A percentile compares a stretch with the other conserved stretches of the same genome.
These are phyloP conservation scores for Tetracentron sinense DNA, from an alignment of 164 flowering plant species.

Conservation along the genomic window DNA sequence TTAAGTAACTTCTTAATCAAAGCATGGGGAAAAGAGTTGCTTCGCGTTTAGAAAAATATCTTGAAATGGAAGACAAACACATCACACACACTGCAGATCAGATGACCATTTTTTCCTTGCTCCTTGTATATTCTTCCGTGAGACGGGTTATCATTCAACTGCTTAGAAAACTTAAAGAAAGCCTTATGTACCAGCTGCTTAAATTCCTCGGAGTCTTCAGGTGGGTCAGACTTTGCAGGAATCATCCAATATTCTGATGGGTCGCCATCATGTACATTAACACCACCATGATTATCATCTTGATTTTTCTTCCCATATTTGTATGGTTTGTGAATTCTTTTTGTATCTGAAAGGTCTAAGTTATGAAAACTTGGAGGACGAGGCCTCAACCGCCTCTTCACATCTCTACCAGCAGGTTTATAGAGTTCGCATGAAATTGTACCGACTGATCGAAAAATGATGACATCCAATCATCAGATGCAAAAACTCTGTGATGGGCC, in stretches of 20 bases:
- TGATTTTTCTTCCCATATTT: constrained; percentile 26
- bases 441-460: constrained; percentile 9
- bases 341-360: constrained; percentile 18
- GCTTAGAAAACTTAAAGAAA: constrained; percentile 31
- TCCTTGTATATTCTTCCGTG: constrained; percentile 40
- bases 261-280: constrained; percentile 12
- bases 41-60: constrained; percentile 10
- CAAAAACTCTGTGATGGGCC: constrained; percentile 12
- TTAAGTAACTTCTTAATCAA: constrained; percentile 11
- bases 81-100: constrained; percentile 51
- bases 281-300: constrained; percentile 21
- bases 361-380: constrained; percentile 18
- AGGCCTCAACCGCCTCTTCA: constrained; percentile 17
- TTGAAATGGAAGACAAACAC: constrained; percentile 40
- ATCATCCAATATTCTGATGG: constrained; percentile 13
- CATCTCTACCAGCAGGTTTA: constrained; percentile 17
- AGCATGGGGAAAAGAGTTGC: neutral
- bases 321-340: constrained; percentile 18
- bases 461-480: constrained; percentile 15
- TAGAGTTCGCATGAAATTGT: no score
- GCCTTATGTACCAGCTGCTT: constrained; percentile 28
- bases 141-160: constrained; percentile 28
- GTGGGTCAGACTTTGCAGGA: constrained; percentile 20
- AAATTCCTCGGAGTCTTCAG: constrained; percentile 40
- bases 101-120: constrained; percentile 44